Percentiles rank a stretch among this genome's conserved stretches.
Evolutionary conservation across 169 alveolate species (phyloP).

Genomic region (Toxoplasma gondii): DNA sequence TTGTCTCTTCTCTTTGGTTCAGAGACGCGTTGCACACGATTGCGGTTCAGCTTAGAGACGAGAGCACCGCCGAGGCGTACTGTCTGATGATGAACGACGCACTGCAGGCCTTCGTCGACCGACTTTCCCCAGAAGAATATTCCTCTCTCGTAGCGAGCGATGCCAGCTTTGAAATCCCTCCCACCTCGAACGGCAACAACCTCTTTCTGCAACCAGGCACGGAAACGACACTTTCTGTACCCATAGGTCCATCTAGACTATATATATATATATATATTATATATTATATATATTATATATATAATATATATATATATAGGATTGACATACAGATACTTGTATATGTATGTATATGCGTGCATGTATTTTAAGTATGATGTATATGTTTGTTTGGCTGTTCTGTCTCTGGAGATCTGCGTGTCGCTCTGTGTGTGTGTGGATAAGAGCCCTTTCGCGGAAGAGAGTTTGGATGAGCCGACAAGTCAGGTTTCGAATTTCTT

Average conservation of each 20-base stretch:
- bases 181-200: neutral
- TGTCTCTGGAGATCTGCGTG: too few relatives aligned
- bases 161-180: neutral
- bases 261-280: too few relatives aligned
- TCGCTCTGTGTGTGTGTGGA: too few relatives aligned
- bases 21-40: constrained; percentile 2
- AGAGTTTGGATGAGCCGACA: neutral
- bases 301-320: too few relatives aligned
- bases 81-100: constrained; percentile 25
- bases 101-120: neutral
- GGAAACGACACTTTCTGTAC: neutral
- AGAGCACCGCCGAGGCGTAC: constrained; percentile 34
- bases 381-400: too few relatives aligned
- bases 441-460: too few relatives aligned
- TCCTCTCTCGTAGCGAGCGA: neutral
- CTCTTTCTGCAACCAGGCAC: neutral
- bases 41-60: neutral
- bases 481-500: neutral
- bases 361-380: too few relatives aligned
- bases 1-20: neutral
- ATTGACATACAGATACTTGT: too few relatives aligned
- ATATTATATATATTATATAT: too few relatives aligned
- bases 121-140: neutral
- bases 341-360: too few relatives aligned
- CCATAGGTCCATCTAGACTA: too few relatives aligned